Conservation (phyloP, 2,329 filamentous ascomycete species). For the Aspergillus candidus region DNA sequence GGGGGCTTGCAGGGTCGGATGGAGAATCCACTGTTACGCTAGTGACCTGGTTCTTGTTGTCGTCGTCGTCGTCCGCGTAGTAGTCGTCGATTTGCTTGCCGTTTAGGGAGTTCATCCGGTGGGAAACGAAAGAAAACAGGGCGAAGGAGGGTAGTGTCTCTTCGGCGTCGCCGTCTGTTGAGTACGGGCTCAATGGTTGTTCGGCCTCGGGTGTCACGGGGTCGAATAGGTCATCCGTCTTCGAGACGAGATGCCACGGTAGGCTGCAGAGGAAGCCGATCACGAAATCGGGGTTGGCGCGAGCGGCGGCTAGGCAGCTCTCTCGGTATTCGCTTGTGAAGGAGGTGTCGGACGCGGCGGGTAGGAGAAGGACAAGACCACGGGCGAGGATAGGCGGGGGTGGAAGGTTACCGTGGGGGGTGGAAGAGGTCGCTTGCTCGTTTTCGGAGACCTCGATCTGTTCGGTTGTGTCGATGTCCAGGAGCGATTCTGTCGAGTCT, state of each 20-base stretch:
- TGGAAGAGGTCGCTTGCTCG: conserved; percentile 10
- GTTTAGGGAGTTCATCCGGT: conserved; percentile 7
- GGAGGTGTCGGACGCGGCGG: conserved; percentile 23
- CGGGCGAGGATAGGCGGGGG: conserved; percentile 32
- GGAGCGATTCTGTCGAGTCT: conserved; percentile 16
- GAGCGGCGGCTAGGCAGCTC: conserved; percentile 33
- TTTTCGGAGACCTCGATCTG: conserved; percentile 6
- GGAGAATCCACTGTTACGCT: background rate
- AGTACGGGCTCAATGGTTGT: conserved; percentile 14
- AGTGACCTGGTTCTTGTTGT: background rate
- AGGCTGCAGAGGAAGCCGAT: conserved; percentile 33
- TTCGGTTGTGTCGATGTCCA: conserved; percentile 9
- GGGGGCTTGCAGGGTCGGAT: conserved; percentile 7
- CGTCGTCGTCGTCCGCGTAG: conserved; percentile 7
- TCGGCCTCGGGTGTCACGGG: conserved; percentile 12
- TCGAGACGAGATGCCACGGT: conserved; percentile 30
- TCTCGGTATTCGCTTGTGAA: conserved; percentile 31
- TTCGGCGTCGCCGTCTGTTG: conserved; percentile 12
- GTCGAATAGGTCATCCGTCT: conserved; percentile 23
- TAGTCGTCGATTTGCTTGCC: conserved; percentile 10
- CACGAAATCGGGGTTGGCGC: conserved; percentile 37
- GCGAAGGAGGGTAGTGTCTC: conserved; percentile 9
- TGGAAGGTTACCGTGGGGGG: conserved; percentile 21
- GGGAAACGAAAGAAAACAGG: conserved; percentile 15
- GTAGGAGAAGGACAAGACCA: conserved; percentile 32